Evolutionary conservation across 208 protist species (phyloP).

Genomic region (Trypanosoma caninum): DNA sequence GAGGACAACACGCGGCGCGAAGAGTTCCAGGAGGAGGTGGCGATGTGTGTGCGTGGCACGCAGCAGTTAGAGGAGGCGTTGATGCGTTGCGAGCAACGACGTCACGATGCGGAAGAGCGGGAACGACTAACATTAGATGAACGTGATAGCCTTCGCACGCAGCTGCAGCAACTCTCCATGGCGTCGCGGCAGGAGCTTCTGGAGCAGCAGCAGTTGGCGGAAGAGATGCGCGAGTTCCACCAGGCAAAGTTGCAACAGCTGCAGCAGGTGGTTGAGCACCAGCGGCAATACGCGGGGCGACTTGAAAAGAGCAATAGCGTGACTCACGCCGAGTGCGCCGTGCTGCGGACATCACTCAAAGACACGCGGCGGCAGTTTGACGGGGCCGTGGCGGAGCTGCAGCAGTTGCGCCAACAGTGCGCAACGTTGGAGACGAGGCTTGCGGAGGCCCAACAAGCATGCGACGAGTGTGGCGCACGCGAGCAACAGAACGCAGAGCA

Average conservation of each 20-base stretch:
- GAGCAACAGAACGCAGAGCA: neutral
- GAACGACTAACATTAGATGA: neutral
- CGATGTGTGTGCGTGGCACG: conserved; percentile 39
- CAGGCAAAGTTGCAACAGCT: conserved; percentile 17
- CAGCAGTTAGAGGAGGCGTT: conserved; percentile 40
- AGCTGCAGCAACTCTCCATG: conserved; percentile 23
- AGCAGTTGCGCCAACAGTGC: conserved; percentile 1
- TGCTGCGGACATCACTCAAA: neutral
- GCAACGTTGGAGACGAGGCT: conserved; percentile 2
- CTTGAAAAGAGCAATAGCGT: neutral
- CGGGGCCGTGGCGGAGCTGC: conserved; percentile 2
- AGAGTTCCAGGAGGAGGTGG: conserved; percentile 24
- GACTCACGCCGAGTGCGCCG: neutral
- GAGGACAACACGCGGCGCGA: neutral
- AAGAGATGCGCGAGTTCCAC: conserved; percentile 26
- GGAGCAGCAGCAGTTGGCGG: conserved; percentile 58
- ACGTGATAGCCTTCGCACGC: conserved; percentile 14
- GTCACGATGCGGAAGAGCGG: conserved; percentile 20
- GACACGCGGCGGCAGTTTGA: conserved; percentile 2
- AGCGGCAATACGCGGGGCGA: neutral
- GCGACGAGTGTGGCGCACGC: neutral
- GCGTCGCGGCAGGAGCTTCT: conserved; percentile 37
- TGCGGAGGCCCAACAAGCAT: neutral
- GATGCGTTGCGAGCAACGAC: conserved; percentile 22
- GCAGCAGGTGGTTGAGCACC: conserved; percentile 4